Evolutionary conservation across 495 filamentous ascomycete species (phyloP), one percentile per base, ranked within the genome.

Genomic region (Aspergillus cristatus): DNA sequence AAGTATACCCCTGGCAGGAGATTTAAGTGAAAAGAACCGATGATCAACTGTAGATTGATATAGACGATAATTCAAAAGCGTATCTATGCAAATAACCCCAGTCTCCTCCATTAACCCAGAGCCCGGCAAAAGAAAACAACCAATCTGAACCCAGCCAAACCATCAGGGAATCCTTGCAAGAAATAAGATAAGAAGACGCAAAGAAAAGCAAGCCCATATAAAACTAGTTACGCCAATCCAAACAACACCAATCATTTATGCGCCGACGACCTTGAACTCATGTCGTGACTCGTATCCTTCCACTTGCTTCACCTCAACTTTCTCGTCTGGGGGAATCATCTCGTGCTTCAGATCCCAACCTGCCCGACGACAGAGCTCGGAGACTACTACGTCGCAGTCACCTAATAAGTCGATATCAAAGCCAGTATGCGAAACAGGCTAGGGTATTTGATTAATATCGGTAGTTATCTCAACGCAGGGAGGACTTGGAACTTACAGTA

Each of bases 381-480:
- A 77, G 2, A 97, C 86, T 22, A 97, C 78, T 14, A 84, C 75
- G 51, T 99, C 91, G 57, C 91, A 96, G 48, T 95, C 86, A 17
- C 91, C 91, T 31, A 96, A 70, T 29, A 99, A 67, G 58, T 95
- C 86, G 40, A 99, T 82, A 58, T 99, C 91, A 35, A 99, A 99
- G 45, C 89, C 83, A 37, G 93, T 79, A 53, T 97, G 91, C 4
- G 70, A 71, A 17, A 94, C 85, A 16, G 85, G 83, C 68, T 85
- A 43, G 18, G 34, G 4, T 14, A 7, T 6, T 30, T 13, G 6
- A 28, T 57, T 30, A 52, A 28, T 20, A 29, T 35, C 20, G 37
- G 32, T 35, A 25, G 7, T 14, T 14, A 1, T 14, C 2, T 1
- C 18, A 8, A 11, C 4, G 8, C 8, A 24, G 4, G 8, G 20